Base-by-base conservation (phyloP, 441 rosid species). In the Iberis amara region DNA sequence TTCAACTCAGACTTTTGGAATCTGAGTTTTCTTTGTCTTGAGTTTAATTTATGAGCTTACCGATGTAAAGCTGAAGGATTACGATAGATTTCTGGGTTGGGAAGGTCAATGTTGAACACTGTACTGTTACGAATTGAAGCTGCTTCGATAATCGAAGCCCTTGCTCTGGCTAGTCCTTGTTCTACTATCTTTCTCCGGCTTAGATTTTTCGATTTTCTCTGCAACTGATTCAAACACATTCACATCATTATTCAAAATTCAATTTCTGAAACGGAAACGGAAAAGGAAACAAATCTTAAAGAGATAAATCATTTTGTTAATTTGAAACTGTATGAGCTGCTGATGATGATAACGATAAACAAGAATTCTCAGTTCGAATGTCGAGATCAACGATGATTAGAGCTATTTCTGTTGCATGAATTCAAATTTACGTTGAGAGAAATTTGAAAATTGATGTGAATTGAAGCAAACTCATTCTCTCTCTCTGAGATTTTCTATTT, bases 91-190 rank as follows among this genome's bases (percentile, higher is more conserved):
- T 56, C 36, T 39, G 44, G 52, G 24, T 40, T 36, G 5, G 35
- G 55, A 54, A 63, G 55, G 44, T 71, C 70, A 9, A 3, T 26
- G 21, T 41, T 66, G 68, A 38, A 42, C 39, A 44, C 10, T 26
- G 67, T 57, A 14, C 68, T 50, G 39, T 66, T 68, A 15, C 55
- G 71, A 36, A 49, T 38, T 0, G 53, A 35, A 26, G 74, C 77
- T n/a, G 79, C 94, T 41, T 53, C 59, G 0, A 47, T 73, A 24
- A 88, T 88, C 7, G 83, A 76, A 28, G 79, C 83, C 46, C 96
- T 81, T n/a, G 95, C 89, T 46, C 72, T 61, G 8, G 76, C 81
- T 0, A 87, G 73, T 76, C 85, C 96, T 44, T 52, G 54, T 53
- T 81, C 85, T 38, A 80, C 38, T 68, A 43, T 43, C 24, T 30